Conservation (phyloP, 2,329 filamentous ascomycete species). For the Fusarium irregulare region DNA sequence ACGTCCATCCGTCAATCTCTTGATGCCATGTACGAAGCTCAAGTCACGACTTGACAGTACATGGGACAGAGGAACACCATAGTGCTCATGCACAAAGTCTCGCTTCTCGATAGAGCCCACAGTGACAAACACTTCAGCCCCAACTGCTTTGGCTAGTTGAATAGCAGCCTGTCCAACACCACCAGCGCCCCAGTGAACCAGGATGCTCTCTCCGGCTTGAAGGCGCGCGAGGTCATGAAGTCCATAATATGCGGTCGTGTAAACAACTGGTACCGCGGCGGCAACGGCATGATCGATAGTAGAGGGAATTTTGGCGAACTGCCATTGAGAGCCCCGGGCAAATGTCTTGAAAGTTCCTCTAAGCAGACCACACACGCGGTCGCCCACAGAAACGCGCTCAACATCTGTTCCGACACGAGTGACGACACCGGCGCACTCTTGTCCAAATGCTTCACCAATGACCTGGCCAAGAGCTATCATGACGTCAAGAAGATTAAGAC, state of each 20-base stretch:
- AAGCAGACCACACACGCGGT: neutral
- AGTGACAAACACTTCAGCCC: conserved; percentile 49
- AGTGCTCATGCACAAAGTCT: conserved; percentile 42
- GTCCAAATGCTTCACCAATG: conserved; percentile 1
- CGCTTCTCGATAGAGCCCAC: conserved; percentile 49
- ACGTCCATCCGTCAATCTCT: conserved; percentile 33
- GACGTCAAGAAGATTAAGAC: conserved; percentile 5
- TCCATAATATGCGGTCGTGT: conserved; percentile 37
- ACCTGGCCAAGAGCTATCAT: conserved; percentile 13
- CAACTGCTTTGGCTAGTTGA: conserved; percentile 41
- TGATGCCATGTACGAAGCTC: neutral
- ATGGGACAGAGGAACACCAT: conserved; percentile 45
- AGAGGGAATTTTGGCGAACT: conserved; percentile 12
- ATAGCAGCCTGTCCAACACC: conserved; percentile 49
- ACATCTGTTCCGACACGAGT: neutral
- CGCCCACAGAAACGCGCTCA: neutral
- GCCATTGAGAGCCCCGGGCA: neutral
- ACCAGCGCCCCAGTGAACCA: conserved; percentile 47
- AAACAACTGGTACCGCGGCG: conserved; percentile 28
- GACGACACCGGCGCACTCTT: conserved; percentile 7
- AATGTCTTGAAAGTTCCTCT: conserved; percentile 2
- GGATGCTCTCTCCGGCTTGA: conserved; percentile 42
- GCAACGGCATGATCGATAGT: conserved; percentile 23
- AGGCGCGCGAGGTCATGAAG: conserved; percentile 30
- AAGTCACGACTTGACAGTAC: conserved; percentile 43